Evolutionary conservation across 2,329 filamentous ascomycete genomes (phyloP).

Genomic region (Orbilia blumenaviensis): DNA sequence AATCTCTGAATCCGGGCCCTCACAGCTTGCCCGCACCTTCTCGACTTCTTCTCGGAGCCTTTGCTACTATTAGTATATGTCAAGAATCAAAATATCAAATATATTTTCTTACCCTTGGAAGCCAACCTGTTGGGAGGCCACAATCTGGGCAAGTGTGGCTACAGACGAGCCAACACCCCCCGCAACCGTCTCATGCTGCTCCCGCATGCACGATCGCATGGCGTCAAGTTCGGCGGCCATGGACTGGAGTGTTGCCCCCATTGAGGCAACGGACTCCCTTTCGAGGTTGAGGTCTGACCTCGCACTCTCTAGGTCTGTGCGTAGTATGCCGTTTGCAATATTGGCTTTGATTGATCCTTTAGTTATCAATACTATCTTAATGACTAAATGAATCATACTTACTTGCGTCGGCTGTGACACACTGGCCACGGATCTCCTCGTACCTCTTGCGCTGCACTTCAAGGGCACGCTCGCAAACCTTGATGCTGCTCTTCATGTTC

Average conservation of each 20-base stretch:
- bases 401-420: constrained; percentile 18
- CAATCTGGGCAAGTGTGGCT: background rate
- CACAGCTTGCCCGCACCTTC: constrained; percentile 1
- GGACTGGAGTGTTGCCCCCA: constrained; percentile 5
- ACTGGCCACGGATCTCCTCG: constrained; percentile 3
- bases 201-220: background rate
- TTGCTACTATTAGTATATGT: background rate
- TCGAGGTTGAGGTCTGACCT: constrained; percentile 8
- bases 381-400: background rate
- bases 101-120: constrained; percentile 9
- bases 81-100: background rate
- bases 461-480: background rate
- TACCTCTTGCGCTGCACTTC: constrained; percentile 20
- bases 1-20: constrained; percentile 20
- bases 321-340: constrained; percentile 3
- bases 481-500: background rate
- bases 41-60: constrained; percentile 11
- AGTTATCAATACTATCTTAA: background rate
- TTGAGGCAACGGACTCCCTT: background rate
- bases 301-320: constrained; percentile 1
- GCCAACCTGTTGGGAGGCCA: constrained; percentile 23
- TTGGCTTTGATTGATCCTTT: background rate
- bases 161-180: background rate
- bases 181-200: background rate
- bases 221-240: constrained; percentile 15